Base-by-base conservation (phyloP, 352 stramenopile genomes). In the Phytophthora crassamura region DNA sequence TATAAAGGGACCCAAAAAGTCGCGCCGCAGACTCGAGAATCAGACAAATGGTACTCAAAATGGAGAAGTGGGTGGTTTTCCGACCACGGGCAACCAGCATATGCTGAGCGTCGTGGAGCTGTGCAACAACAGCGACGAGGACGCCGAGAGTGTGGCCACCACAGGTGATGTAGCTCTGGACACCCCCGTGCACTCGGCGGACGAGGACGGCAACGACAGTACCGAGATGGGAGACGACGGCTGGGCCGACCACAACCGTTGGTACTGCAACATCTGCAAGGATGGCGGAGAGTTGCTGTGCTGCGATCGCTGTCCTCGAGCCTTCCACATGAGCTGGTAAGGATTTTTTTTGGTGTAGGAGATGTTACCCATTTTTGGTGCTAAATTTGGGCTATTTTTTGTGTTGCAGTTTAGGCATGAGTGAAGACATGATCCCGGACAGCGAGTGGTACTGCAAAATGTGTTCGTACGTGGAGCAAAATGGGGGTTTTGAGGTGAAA, bases 181-280 rank as follows among this genome's bases (percentile, higher is more conserved):
- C 47, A 80, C 57, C 52, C 72, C 57, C 43, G 28, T 59, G 45
- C 76, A 66, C 16, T 77, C 73, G 35, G 69, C 58, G 4, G 73
- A 80, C 25, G 75, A 80, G 41, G 69, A 80, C 40, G 63, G 67
- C 2, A 59, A 78, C 34, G 75, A 86, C 20, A 78, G 77, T 10
- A 76, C 66, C 10, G 69, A 82, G 57, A 84, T 58, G 67, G 64
- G 39, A 4, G 79, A 91, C 56, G 86, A 94, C 35, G 82, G 79
- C 42, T 94, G 86, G 86, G 76, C 84, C 1, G 88, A 96, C 62
- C 86, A 96, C 64, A 96, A 96, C 66, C 86, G 86, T 20, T 94
- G 86, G 86, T 96, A 96, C 69, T 96, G 88, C 72, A 96, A 96
- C 64, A 94, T 96, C 33, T 96, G 88, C 77, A 96, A 96, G 61